Evolutionary conservation across 495 filamentous ascomycete species (phyloP).

Genomic region (Aspergillus sparsus): DNA sequence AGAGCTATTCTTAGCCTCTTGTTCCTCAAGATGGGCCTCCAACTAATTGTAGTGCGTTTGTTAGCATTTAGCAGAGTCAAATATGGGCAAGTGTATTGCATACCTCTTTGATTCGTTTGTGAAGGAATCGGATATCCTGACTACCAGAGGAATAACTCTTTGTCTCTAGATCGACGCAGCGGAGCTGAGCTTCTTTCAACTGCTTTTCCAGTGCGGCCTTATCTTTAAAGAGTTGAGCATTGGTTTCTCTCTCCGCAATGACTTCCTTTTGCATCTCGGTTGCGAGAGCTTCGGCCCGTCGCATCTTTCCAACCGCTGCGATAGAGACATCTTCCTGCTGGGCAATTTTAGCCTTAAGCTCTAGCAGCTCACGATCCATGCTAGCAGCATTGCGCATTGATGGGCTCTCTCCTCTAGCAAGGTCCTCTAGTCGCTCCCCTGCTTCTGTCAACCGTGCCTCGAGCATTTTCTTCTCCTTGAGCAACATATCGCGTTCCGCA

Average conservation of each 20-base stretch:
- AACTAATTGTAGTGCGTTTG: conserved; percentile 56
- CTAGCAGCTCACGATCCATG: conserved; percentile 85
- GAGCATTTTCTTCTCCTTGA: conserved; percentile 87
- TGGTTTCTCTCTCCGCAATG: conserved; percentile 81
- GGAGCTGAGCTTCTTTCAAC: conserved; percentile 87
- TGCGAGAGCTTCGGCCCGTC: conserved; percentile 86
- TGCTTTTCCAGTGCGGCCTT: conserved; percentile 88
- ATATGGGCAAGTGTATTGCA: not conserved
- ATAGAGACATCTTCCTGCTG: conserved; percentile 92
- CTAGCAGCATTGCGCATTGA: conserved; percentile 89
- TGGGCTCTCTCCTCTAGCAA: conserved; percentile 82
- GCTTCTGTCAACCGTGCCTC: conserved; percentile 88
- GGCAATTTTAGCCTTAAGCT: conserved; percentile 85
- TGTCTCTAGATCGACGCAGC: conserved; percentile 90
- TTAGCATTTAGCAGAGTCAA: conserved; percentile 20
- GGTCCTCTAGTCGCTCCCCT: conserved; percentile 86
- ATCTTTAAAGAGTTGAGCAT: conserved; percentile 83
- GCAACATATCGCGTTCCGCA: conserved; percentile 78
- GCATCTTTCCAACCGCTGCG: conserved; percentile 96
- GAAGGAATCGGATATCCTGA: conserved; percentile 92
- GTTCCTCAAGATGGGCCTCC: conserved; percentile 84
- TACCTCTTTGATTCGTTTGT: conserved; percentile 94
- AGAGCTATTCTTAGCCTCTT: conserved; percentile 73
- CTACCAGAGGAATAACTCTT: conserved; percentile 93
- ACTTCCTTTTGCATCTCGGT: conserved; percentile 95